Conservation (phyloP, 441 rosid genomes). For the Eruca vesicaria region DNA sequence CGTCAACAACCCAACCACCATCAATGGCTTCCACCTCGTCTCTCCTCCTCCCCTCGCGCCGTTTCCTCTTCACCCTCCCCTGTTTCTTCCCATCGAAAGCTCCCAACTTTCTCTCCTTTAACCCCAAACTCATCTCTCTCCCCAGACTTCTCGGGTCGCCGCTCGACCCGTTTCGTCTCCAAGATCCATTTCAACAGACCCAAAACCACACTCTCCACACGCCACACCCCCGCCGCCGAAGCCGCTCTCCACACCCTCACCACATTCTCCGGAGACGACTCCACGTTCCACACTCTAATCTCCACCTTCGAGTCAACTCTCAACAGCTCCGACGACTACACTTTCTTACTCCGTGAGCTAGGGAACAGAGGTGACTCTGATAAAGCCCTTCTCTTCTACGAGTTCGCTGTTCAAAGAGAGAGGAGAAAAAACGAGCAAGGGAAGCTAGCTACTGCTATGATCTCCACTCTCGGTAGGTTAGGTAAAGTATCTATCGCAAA, state of each 20-base stretch:
- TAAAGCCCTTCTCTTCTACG: slow-evolving; percentile 65
- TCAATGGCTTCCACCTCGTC: slow-evolving; percentile 35
- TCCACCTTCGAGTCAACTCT: slow-evolving; percentile 59
- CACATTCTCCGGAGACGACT: slow-evolving; percentile 42
- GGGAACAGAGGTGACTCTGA: slow-evolving; percentile 68
- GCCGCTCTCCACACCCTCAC: slow-evolving; percentile 60
- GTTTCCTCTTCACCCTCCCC: slow-evolving; percentile 29
- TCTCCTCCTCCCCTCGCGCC: slow-evolving; percentile 46
- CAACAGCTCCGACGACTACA: slow-evolving; percentile 73
- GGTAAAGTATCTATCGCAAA: slow-evolving; percentile 79
- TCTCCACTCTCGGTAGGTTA: slow-evolving; percentile 73
- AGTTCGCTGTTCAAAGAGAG: slow-evolving; percentile 71
- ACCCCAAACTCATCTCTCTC: slow-evolving; percentile 48
- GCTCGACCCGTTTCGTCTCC: slow-evolving; percentile 82
- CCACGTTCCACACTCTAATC: slow-evolving; percentile 48
- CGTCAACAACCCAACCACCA: slow-evolving; percentile 45
- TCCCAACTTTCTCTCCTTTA: slow-evolving; percentile 43
- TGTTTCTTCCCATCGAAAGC: slow-evolving; percentile 29
- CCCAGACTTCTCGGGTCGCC: slow-evolving; percentile 75
- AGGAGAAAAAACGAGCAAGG: slow-evolving; percentile 78
- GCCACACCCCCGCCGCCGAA: slow-evolving; percentile 59
- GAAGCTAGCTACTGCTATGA: slow-evolving; percentile 79
- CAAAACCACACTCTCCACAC: slow-evolving; percentile 44
- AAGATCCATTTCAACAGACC: slow-evolving; percentile 79
- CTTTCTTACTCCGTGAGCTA: slow-evolving; percentile 75